Evolutionary conservation across 192 early-diverging fungal species (phyloP).

Genomic region (Backusella liffmaniae): DNA sequence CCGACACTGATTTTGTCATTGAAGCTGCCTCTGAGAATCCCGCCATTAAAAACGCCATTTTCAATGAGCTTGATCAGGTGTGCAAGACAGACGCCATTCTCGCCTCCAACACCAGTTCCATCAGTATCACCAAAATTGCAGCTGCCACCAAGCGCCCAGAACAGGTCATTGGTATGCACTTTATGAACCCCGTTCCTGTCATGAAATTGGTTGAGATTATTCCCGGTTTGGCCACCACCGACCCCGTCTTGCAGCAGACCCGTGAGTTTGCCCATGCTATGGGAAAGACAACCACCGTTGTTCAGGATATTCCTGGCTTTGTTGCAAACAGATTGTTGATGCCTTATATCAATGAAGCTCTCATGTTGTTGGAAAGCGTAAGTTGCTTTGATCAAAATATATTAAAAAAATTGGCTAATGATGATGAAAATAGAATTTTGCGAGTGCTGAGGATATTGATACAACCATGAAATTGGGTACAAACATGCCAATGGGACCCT

Average conservation of each 20-base stretch:
- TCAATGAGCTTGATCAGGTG: slow-evolving; percentile 69
- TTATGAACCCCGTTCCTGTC: slow-evolving; percentile 98
- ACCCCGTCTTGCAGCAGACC: slow-evolving; percentile 70
- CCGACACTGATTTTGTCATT: slow-evolving; percentile 81
- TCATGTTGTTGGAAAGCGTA: slow-evolving; percentile 81
- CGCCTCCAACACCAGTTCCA: slow-evolving; percentile 96
- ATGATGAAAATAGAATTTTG: slow-evolving; percentile 62
- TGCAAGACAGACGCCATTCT: slow-evolving; percentile 75
- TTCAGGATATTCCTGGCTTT: slow-evolving; percentile 92
- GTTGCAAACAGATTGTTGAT: slow-evolving; percentile 97
- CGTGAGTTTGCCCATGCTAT: slow-evolving; percentile 75
- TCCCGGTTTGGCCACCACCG: slow-evolving; percentile 84
- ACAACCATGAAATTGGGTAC: slow-evolving; percentile 98
- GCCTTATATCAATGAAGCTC: slow-evolving; percentile 99
- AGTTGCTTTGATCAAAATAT: background rate
- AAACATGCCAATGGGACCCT: slow-evolving; percentile 97
- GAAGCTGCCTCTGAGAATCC: slow-evolving; percentile 92
- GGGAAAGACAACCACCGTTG: slow-evolving; percentile 92
- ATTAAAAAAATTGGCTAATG: too few relatives aligned
- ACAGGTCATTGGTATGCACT: slow-evolving; percentile 98
- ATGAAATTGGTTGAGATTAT: slow-evolving; percentile 98
- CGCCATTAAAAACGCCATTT: slow-evolving; percentile 79
- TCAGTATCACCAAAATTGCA: slow-evolving; percentile 96
- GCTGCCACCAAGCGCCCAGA: slow-evolving; percentile 81
- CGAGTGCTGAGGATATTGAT: slow-evolving; percentile 92